Conservation (phyloP, 768 basidiomycete genomes). For the Pisolithus marmoratus region DNA sequence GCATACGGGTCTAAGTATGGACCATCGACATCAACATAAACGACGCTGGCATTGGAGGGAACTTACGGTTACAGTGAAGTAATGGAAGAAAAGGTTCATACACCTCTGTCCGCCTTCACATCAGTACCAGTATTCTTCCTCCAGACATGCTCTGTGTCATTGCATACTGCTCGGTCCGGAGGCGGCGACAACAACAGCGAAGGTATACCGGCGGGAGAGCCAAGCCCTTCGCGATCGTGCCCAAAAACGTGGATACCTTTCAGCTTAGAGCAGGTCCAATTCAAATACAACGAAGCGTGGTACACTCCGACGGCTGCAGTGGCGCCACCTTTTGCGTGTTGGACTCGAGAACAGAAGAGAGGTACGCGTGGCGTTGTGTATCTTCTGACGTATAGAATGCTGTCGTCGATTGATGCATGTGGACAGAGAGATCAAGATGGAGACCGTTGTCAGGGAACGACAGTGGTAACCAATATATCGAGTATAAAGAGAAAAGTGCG, state of each 20-base stretch:
- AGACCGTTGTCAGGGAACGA: conserved; percentile 12
- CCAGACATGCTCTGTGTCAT: conserved; percentile 21
- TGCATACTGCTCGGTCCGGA: conserved; percentile 10
- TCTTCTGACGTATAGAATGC: conserved; percentile 32
- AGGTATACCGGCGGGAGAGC: conserved; percentile 1
- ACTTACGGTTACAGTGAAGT: conserved; percentile 80
- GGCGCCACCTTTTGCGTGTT: conserved; percentile 42
- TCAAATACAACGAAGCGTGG: conserved; percentile 49
- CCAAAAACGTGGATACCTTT: conserved; percentile 57
- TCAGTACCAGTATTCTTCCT: conserved; percentile 56
- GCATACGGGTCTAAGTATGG: conserved; percentile 35
- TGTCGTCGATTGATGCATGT: conserved; percentile 27
- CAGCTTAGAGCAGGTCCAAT: conserved; percentile 59
- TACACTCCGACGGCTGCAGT: conserved; percentile 54
- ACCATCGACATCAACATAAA: neutral
- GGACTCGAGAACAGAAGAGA: conserved; percentile 34
- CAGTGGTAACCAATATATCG: conserved; percentile 7
- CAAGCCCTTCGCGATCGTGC: conserved; percentile 24
- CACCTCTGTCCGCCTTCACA: conserved; percentile 47
- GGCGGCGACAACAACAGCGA: conserved; percentile 4
- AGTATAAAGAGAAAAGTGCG: conserved; percentile 13
- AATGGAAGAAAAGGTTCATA: conserved; percentile 90
- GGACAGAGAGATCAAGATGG: conserved; percentile 4
- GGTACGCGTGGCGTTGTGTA: conserved; percentile 34
- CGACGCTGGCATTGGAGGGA: neutral